Evolutionary conservation across 148 eudicot genomes (phyloP), one percentile per base, ranked within the genome.

Genomic region (Arctostaphylos glauca): DNA sequence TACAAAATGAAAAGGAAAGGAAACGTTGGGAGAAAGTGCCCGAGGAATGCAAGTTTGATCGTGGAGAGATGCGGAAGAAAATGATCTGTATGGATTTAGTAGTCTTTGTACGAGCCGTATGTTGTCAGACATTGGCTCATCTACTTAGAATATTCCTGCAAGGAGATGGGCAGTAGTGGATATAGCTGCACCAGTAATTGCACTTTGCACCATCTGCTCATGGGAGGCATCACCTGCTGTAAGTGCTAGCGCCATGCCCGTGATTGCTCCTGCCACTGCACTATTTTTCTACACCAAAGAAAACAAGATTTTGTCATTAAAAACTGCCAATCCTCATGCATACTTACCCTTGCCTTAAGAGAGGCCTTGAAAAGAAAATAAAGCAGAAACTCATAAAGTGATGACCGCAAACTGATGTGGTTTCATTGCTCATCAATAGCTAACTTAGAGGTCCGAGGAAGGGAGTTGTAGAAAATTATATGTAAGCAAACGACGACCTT

Each of bases 141-240:
- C 38, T 31, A 18, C 73, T 78, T 84, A 92, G 84, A 90, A 92
- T 77, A 93, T 87, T 58, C 93, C 95, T 0, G 97, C 60, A 53
- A 96, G 98, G 58, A 96, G 91, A 81, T 92, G 92, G 3, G 98
- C 98, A 18, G 99, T 94, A 19, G 99, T 89, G 56, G 99, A 95
- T 74, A 96, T 78, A 21, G 99, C 99, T 13, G 99, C 99, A 60
- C 99, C 98, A 1, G 98, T 94, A 46, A 94, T 93, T 7, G 99
- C 99, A 7, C 92, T 93, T 58, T 94, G 97, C 92, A 96, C 94
- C 15, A 96, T 88, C 70, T 94, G 97, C 84, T 94, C 98, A 58
- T 93, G 99, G 0, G 94, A 90, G 8, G 91, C 84, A 53, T 88
- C 88, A 2, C 93, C 93, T 0, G 93, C 52, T 12, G 95, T 94